Evolutionary conservation across 257 asterid genomes (phyloP).

Genomic region (Capsicum chinense): DNA sequence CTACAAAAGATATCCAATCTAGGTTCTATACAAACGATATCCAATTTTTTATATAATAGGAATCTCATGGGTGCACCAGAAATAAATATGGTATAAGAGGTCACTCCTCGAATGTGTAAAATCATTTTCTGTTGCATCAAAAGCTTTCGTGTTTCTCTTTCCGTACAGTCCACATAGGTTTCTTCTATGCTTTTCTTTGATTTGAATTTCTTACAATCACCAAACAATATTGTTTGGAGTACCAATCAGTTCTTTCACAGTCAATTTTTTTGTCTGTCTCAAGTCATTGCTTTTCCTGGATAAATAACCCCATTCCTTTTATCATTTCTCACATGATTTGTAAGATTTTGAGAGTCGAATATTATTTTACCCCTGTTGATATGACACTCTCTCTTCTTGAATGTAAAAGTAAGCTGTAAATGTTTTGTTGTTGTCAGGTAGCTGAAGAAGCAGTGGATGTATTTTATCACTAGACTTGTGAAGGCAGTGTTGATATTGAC

Average conservation of each 20-base stretch:
- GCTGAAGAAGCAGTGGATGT: slow-evolving; percentile 99
- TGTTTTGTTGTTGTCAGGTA: slow-evolving; percentile 59
- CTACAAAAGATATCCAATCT: no score
- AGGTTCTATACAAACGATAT: not conserved
- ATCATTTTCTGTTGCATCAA: slow-evolving; percentile 21
- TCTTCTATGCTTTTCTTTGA: not conserved
- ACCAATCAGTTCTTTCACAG: slow-evolving; percentile 15
- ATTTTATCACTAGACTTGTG: slow-evolving; percentile 97
- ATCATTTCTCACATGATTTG: slow-evolving; percentile 16
- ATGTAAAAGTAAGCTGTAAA: not conserved
- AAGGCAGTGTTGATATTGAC: slow-evolving; percentile 98
- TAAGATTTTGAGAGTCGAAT: not conserved
- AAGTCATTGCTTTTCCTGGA: slow-evolving; percentile 14
- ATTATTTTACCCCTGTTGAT: not conserved
- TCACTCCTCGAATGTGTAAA: not conserved
- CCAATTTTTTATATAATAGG: not conserved
- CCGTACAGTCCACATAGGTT: slow-evolving; percentile 10
- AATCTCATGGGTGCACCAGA: slow-evolving; percentile 16
- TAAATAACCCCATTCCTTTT: not conserved
- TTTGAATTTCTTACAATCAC: slow-evolving; percentile 2
- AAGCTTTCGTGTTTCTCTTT: slow-evolving; percentile 6
- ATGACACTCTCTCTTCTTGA: not conserved
- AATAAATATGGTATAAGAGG: not conserved
- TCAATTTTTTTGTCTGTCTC: not conserved
- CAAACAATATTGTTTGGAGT: not conserved